Evolutionary conservation across 768 basidiomycete species (phyloP).

Genomic region (Suillus weaverae): DNA sequence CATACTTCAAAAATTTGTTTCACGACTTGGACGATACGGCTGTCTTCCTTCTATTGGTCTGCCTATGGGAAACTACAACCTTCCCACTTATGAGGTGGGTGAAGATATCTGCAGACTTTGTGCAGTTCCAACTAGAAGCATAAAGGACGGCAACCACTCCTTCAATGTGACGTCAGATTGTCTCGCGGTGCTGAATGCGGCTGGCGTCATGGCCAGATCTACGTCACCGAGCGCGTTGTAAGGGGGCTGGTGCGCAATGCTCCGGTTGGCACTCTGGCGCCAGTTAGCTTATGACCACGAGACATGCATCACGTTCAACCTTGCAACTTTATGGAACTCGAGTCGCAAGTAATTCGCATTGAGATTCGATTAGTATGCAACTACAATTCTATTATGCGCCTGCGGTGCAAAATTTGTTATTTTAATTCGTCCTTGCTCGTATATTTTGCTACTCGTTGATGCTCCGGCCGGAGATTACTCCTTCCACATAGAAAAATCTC

Average conservation of each 20-base stretch:
- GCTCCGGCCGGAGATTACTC: neutral
- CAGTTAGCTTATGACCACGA: neutral
- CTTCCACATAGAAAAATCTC: neutral
- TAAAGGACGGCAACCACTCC: neutral
- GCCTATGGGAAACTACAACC: neutral
- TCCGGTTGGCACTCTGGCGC: neutral
- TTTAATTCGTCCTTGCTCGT: neutral
- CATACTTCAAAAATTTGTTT: neutral
- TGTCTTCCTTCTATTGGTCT: neutral
- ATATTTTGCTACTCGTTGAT: neutral
- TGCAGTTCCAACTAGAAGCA: neutral
- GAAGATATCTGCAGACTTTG: too few relatives aligned
- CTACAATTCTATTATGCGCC: too few relatives aligned
- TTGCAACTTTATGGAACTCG: too few relatives aligned
- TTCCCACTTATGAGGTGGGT: neutral
- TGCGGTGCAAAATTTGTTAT: too few relatives aligned
- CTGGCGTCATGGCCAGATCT: neutral
- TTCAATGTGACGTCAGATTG: neutral
- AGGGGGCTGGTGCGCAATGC: neutral
- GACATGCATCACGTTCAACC: neutral
- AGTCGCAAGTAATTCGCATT: too few relatives aligned
- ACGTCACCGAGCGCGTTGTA: neutral
- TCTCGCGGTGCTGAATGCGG: neutral
- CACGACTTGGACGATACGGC: too few relatives aligned
- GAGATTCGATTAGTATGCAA: too few relatives aligned